Conservation (phyloP, 225 moss, liverwort and hornwort genomes). For the Polytrichum formosum region DNA sequence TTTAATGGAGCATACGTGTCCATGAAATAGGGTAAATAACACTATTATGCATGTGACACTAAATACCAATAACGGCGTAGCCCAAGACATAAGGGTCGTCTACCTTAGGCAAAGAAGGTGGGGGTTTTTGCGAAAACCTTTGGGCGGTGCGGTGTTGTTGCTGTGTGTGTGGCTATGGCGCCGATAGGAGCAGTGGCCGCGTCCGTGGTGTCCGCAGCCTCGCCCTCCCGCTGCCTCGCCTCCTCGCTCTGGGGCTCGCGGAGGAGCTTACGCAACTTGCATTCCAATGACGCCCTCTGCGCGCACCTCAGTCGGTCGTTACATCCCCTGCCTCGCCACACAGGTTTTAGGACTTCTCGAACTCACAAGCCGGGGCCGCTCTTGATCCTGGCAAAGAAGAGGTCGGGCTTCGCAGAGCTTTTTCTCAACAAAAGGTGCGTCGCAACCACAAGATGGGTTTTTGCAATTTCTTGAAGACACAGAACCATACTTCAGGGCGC, state of each 20-base stretch:
- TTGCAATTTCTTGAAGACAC: background rate
- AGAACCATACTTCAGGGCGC: no score
- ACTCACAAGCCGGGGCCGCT: slow-evolving; percentile 43
- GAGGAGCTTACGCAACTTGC: slow-evolving; percentile 9
- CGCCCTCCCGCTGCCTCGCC: slow-evolving; percentile 18
- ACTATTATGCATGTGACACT: no score
- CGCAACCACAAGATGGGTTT: background rate
- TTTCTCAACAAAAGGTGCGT: slow-evolving; percentile 78
- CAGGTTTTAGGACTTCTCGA: slow-evolving; percentile 22
- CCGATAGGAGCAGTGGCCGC: slow-evolving; percentile 45
- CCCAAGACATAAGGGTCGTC: no score
- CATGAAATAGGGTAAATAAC: no score
- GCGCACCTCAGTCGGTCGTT: background rate
- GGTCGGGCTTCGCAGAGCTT: slow-evolving; percentile 89
- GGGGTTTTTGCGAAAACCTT: no score
- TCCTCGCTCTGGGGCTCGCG: slow-evolving; percentile 40
- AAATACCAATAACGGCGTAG: no score
- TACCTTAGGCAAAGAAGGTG: no score
- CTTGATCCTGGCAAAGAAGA: slow-evolving; percentile 68
- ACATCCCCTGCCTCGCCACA: background rate
- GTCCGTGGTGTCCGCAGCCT: slow-evolving; percentile 11
- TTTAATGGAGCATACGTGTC: no score
- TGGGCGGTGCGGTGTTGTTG: no score
- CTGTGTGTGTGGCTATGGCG: slow-evolving; percentile 22
- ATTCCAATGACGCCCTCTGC: no score